Base-by-base conservation (phyloP, 306 rosid species). In the Corylus americana region DNA sequence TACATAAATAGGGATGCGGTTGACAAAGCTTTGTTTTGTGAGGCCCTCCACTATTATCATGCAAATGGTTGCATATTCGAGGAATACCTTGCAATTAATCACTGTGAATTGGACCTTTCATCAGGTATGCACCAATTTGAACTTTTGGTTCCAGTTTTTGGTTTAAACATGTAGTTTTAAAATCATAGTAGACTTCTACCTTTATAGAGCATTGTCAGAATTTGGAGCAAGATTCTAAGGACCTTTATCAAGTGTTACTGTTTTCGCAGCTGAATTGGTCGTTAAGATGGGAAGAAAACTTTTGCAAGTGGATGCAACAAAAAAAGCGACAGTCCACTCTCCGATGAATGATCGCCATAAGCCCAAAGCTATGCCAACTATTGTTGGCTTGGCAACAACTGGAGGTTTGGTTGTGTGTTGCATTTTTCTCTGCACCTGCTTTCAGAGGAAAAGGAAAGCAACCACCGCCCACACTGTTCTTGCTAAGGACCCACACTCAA, bases 391-490 rank as follows among this genome's bases (percentile, higher is more conserved):
- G 29, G 78, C 48, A 77, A 88, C 90, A n/a, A 55, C 92, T 73
- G 99, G 93, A 75, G 84, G 81, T 70, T 75, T 90, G 66, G 79
- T 96, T 54, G 82, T 55, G 55, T 96, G 96, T 82, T 91, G 98
- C 80, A 85, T 54, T 74, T 78, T 88, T 79, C 80, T 96, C 25
- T 96, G 96, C 73, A 97, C 99, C 78, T 96, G 99, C 87, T 62
- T 93, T 73, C 83, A 76, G 78, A 79, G 74, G 82, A 93, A 89
- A 81, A 68, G 81, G 79, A 87, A 79, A 80, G 84, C 87, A 66
- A 58, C 87, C 70, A 58, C 87, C 64, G 53, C 85, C 70, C 90
- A 90, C 67, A 49, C 78, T 74, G 90, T 71, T 82, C 83, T 89
- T 51, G 13, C 64, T 39, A 91, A 78, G 90, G 98, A 93, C 17